Base-by-base conservation (phyloP, 164 flowering plant species). In the Tetrastigma voinierianum region DNA sequence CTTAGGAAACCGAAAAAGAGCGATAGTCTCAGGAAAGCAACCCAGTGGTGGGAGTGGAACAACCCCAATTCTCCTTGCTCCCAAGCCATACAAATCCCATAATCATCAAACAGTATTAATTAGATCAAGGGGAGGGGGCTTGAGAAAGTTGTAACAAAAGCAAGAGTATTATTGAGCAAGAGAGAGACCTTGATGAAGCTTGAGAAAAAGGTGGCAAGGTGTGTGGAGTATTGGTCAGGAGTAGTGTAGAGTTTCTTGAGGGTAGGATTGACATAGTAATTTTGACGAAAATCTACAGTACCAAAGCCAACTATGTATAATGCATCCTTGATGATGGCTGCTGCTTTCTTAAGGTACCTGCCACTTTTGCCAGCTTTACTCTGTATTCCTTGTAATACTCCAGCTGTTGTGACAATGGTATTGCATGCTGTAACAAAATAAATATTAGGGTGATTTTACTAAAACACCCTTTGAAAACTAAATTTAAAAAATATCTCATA, bases 21-120 rank as follows among this genome's bases (percentile, higher is more conserved):
- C 88, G 48, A 78, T 83, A 40, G 91, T 78, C 3, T 80, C 84
- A 14, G 98, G 98, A 44, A 94, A 71, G 69, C 96, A 94, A 25
- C 98, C 98, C 70, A 87, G 25, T 56, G 97, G 97, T 25, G 96
- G 92, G 1, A 94, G 89, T 43, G 96, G 86, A 51, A 93, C 90
- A 59, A 83, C 96, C 9, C 98, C 98, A 59, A 92, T 79, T 69
- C 77, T 87, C 73, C 98, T 85, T 0, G 90, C 98, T 58, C 98
- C 98, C 65, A 80, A 59, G 1, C 83, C 86, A 72, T 94, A 82
- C 69, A 90, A 68, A 25, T 74, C 71, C 98, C 90, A 80, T 57
- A n/a, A n/a, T n/a, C 14, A 16, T 4, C 32, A 55, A 53, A 45
- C 24, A 44, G 21, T 3, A 53, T 9, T 17, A 53, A n/a, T 32